Base-by-base conservation (phyloP, 2,329 filamentous ascomycete genomes). In the Teratosphaeria pseudoeucalypti region DNA sequence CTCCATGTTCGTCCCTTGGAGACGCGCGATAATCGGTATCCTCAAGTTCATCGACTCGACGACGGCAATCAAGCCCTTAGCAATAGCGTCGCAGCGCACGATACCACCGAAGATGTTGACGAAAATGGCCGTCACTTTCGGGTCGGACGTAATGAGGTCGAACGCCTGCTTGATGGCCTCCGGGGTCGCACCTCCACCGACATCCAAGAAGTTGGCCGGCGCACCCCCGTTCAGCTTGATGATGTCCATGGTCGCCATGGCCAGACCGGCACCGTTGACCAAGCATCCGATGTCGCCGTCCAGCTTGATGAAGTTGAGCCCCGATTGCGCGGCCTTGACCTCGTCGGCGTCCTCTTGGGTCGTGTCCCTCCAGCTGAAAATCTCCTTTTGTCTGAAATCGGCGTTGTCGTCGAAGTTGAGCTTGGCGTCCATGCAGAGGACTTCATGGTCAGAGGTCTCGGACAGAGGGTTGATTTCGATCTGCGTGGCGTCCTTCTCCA, bases 171-270 rank as follows among this genome's bases (percentile, higher is more conserved):
- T 90, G 79, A 99, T 99, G 70, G 94, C 94, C 67, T 92, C 88
- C 37, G 94, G 92, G 62, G 94, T 99, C 68, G 94, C 94, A 81
- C 94, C 94, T 76, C 94, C 94, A 73, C 94, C 94, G 68, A 99
- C 94, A 75, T 99, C 94, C 69, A 99, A 83, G 86, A 99, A 99
- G 85, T 99, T 99, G 70, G 94, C 94, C 64, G 94, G 94, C 73
- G 85, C 82, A 65, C 94, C 94, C 69, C 94, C 94, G 80, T 97
- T 99, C 65, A 99, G 85, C 86, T 99, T 97, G 85, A 99, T 99
- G 77, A 99, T 97, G 78, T 99, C 94, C 94, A 99, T 99, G 75
- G 94, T 99, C 65, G 94, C 94, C 94, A 99, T 99, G 79, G 94
- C 94, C 67, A 99, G 88, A 81, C 94, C 94, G 71, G 94, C 94